Percentiles rank a stretch among this genome's conserved stretches.
phyloP scores from a whole-genome alignment of 331 rosid species.

The Spiraea crenata region DNA sequence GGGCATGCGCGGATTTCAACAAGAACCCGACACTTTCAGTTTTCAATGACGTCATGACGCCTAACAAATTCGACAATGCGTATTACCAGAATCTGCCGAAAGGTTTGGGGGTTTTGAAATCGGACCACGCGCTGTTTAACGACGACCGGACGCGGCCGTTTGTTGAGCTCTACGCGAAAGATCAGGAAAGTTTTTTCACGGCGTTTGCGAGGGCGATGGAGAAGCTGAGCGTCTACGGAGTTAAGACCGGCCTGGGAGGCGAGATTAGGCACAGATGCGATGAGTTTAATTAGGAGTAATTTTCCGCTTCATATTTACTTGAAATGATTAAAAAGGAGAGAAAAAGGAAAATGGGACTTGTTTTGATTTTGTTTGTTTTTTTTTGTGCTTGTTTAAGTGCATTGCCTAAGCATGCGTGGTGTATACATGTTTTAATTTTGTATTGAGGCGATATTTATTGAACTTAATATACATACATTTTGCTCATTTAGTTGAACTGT shows the following conservation, averaged over 20 bases:
- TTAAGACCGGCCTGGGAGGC: constrained; percentile 61
- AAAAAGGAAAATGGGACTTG: background rate
- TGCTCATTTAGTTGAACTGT: too few relatives aligned
- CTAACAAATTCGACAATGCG: constrained; percentile 73
- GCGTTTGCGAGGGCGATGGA: constrained; percentile 64
- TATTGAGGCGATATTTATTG: constrained; percentile 2
- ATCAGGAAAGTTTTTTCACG: constrained; percentile 48
- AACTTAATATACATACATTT: constrained; percentile 19
- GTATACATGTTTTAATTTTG: constrained; percentile 19
- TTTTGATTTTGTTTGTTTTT: background rate
- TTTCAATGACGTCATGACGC: constrained; percentile 76
- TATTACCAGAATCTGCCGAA: constrained; percentile 73
- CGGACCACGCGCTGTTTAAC: constrained; percentile 57
- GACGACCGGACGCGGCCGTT: constrained; percentile 52
- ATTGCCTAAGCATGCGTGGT: constrained; percentile 12
- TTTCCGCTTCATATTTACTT: background rate
- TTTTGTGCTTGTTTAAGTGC: background rate
- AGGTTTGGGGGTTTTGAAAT: constrained; percentile 67
- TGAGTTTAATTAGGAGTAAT: constrained; percentile 43
- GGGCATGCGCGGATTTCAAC: constrained; percentile 52
- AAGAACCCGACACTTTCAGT: constrained; percentile 69
- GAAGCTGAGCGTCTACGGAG: constrained; percentile 63
- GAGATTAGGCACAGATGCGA: constrained; percentile 90
- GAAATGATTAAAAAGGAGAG: background rate
- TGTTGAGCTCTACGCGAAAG: constrained; percentile 50